These are phyloP conservation scores for Mesotaenium endlicherianum DNA, from an alignment of 139 green algal genomes.

Conservation along the genomic window DNA sequence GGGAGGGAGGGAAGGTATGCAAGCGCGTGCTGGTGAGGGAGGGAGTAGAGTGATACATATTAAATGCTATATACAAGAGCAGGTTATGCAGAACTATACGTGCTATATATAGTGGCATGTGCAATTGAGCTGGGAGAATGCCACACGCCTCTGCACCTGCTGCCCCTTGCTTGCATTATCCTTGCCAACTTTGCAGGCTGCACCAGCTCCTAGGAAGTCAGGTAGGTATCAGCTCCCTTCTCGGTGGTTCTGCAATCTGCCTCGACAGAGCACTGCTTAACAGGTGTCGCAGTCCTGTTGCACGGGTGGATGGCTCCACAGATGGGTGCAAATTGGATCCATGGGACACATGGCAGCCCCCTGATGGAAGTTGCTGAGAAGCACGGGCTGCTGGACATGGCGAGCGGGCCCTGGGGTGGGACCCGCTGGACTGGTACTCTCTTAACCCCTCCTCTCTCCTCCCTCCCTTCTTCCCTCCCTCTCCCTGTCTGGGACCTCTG, in stretches of 20 bases:
- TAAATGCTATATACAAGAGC: too few species aligned
- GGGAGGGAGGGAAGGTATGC: background rate
- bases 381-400: background rate
- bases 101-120: too few species aligned
- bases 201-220: background rate
- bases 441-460: too few species aligned
- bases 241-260: background rate
- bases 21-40: background rate
- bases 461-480: too few species aligned
- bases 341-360: slow-evolving; percentile 41
- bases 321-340: slow-evolving; percentile 44
- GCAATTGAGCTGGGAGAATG: background rate
- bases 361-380: slow-evolving; percentile 28
- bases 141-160: background rate
- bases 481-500: too few species aligned
- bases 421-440: slow-evolving; percentile 17
- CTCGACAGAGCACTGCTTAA: background rate
- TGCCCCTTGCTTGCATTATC: background rate
- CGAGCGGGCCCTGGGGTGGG: background rate
- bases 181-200: background rate
- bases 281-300: background rate
- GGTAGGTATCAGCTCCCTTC: background rate
- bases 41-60: background rate
- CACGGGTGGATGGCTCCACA: background rate
- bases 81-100: too few species aligned